Evolutionary conservation across 148 eudicot genomes (phyloP).

Genomic region (Rhododendron mucronatum): DNA sequence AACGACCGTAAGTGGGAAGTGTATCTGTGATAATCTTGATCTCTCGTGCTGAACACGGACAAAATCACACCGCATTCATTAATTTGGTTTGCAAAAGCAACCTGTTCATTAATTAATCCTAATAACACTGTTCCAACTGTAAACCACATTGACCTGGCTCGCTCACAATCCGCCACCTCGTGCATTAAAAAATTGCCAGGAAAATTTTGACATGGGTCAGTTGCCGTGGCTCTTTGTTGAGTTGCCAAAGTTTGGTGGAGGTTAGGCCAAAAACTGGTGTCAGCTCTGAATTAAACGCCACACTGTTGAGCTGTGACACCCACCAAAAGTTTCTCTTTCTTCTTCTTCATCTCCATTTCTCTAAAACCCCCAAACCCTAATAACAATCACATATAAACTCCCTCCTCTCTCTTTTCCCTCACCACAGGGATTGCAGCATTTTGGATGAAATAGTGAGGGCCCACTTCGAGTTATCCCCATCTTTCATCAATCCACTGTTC

Average conservation of each 20-base stretch:
- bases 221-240: background rate
- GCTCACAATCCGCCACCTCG: background rate
- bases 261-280: background rate
- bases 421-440: background rate
- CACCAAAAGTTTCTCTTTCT: background rate
- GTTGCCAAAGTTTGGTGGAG: background rate
- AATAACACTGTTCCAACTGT: background rate
- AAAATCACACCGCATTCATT: too few relatives aligned
- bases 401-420: background rate
- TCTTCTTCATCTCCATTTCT: background rate
- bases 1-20: too few relatives aligned
- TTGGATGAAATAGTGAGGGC: background rate
- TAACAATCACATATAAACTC: background rate
- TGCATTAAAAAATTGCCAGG: background rate
- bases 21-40: too few relatives aligned
- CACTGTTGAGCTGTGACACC: background rate
- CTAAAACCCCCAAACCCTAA: background rate
- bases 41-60: too few relatives aligned
- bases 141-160: background rate
- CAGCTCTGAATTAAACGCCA: background rate
- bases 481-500: background rate
- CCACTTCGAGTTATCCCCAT: conserved; percentile 3
- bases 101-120: background rate
- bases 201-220: background rate
- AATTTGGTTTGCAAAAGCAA: background rate